phyloP scores from a whole-genome alignment of 2,329 filamentous ascomycete species.

The Fusarium secorum region DNA sequence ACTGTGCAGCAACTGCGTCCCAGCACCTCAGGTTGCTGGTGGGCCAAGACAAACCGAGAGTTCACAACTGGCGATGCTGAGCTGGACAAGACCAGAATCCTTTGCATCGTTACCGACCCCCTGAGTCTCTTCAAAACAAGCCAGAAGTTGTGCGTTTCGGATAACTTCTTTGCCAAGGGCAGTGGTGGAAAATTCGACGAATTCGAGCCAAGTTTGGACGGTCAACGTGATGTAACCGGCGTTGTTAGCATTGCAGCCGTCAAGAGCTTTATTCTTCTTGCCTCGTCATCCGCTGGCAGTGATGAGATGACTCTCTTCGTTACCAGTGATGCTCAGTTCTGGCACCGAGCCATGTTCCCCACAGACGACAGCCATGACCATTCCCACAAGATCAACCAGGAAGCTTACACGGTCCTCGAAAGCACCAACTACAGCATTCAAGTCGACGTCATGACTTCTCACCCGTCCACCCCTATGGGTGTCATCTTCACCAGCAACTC shows the following conservation, averaged over 20 bases:
- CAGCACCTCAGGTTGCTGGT: conserved; percentile 80
- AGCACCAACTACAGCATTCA: conserved; percentile 98
- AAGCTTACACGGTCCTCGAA: conserved; percentile 92
- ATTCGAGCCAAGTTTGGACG: conserved; percentile 80
- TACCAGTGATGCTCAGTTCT: conserved; percentile 80
- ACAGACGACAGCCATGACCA: conserved; percentile 79
- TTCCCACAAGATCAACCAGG: conserved; percentile 72
- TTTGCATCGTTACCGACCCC: conserved; percentile 81
- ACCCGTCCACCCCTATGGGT: conserved; percentile 76
- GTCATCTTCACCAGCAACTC: conserved; percentile 95
- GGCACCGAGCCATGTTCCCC: conserved; percentile 92
- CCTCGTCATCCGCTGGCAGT: conserved; percentile 79
- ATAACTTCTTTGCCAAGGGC: conserved; percentile 75
- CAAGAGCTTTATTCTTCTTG: conserved; percentile 86
- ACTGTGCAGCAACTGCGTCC: conserved; percentile 70
- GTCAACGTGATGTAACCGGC: conserved; percentile 76
- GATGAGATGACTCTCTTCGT: conserved; percentile 93
- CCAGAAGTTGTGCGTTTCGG: conserved; percentile 80
- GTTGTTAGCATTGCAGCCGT: conserved; percentile 83
- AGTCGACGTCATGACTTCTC: conserved; percentile 84
- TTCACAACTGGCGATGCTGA: conserved; percentile 75
- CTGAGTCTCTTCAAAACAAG: conserved; percentile 76
- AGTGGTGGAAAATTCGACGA: conserved; percentile 60
- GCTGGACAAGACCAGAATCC: conserved; percentile 72
- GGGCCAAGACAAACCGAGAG: conserved; percentile 79